phyloP scores from a whole-genome alignment of 106 monocot species.

The Vanilla planifolia region DNA sequence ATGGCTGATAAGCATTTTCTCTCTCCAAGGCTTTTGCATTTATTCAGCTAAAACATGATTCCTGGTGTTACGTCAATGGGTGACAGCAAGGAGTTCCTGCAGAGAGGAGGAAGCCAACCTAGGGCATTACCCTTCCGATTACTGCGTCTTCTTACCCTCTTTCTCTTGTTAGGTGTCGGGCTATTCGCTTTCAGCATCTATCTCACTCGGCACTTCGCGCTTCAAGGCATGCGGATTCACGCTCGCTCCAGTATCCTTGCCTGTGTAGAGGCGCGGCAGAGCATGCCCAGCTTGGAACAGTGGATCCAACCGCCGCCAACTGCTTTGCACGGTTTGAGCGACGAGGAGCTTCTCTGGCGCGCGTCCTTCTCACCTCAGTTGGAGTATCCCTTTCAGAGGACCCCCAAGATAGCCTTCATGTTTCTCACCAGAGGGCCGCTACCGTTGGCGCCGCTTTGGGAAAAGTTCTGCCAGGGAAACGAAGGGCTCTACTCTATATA shows the following conservation, averaged over 20 bases:
- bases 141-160: slow-evolving; percentile 5
- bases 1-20: too few relatives aligned
- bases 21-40: too few relatives aligned
- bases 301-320: background rate
- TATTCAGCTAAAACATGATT: slow-evolving; percentile 2
- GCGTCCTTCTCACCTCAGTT: slow-evolving; percentile 9
- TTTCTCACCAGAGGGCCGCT: slow-evolving; percentile 10
- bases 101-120: slow-evolving; percentile 7
- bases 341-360: slow-evolving; percentile 16
- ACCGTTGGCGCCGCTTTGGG: slow-evolving; percentile 11
- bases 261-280: slow-evolving; percentile 5
- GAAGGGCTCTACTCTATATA: slow-evolving; percentile 5
- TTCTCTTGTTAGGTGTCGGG: slow-evolving; percentile 12
- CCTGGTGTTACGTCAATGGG: slow-evolving; percentile 15
- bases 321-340: slow-evolving; percentile 4
- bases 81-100: slow-evolving; percentile 9
- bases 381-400: slow-evolving; percentile 12
- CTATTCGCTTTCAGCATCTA: slow-evolving; percentile 20
- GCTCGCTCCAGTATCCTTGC: slow-evolving; percentile 14
- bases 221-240: slow-evolving; percentile 23
- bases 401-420: slow-evolving; percentile 12
- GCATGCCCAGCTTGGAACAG: background rate
- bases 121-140: slow-evolving; percentile 14
- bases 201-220: slow-evolving; percentile 19
- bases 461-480: slow-evolving; percentile 3